Evolutionary conservation across 768 basidiomycete genomes (phyloP).

Genomic region (Tylopilus sp.): DNA sequence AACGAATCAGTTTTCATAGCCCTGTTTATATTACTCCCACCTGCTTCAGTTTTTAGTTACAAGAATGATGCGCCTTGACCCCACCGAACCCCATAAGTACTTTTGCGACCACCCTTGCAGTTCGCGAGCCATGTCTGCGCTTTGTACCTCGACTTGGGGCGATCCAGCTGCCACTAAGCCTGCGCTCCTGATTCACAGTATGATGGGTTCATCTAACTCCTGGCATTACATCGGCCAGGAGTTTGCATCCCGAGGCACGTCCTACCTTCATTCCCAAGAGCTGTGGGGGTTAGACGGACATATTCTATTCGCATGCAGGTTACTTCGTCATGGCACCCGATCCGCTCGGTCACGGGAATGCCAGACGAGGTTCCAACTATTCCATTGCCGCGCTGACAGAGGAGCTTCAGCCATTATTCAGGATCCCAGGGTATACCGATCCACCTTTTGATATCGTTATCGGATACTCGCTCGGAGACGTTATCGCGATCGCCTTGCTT

Average conservation of each 20-base stretch:
- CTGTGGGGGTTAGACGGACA: background rate
- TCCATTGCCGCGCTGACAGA: slow-evolving; percentile 11
- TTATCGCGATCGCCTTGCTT: slow-evolving; percentile 14
- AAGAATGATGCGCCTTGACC: background rate
- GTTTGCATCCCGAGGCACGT: slow-evolving; percentile 17
- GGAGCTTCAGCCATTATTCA: slow-evolving; percentile 13
- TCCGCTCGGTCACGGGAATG: slow-evolving; percentile 19
- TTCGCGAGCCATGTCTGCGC: background rate
- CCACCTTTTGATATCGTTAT: slow-evolving; percentile 13
- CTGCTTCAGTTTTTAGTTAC: background rate
- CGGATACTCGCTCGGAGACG: slow-evolving; percentile 21
- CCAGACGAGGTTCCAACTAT: slow-evolving; percentile 7
- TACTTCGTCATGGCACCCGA: slow-evolving; percentile 25
- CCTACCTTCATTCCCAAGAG: background rate
- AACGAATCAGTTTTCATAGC: background rate
- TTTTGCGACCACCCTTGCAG: background rate
- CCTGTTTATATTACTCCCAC: background rate
- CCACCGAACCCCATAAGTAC: background rate
- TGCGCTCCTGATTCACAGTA: slow-evolving; percentile 20
- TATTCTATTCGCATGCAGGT: slow-evolving; percentile 8
- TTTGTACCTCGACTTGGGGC: slow-evolving; percentile 18
- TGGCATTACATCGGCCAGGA: slow-evolving; percentile 16
- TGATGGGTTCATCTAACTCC: slow-evolving; percentile 10
- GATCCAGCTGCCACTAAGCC: slow-evolving; percentile 13
- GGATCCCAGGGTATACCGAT: background rate